Evolutionary conservation across 192 early-diverging fungal species (phyloP).

Genomic region (Pilobolus umbonatus): DNA sequence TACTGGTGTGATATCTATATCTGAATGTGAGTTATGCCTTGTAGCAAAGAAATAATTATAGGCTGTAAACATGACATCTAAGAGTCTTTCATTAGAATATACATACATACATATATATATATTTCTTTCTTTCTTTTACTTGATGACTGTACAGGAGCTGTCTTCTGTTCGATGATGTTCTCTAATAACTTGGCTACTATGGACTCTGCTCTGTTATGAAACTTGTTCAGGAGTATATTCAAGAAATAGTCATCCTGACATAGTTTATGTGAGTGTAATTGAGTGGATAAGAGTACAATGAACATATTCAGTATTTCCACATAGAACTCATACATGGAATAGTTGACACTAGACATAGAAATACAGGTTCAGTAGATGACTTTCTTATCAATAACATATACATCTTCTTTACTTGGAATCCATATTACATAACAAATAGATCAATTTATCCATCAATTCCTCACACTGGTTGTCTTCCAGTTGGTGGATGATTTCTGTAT

Average conservation of each 20-base stretch:
- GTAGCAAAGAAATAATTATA: slow-evolving; percentile 63
- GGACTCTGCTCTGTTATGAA: slow-evolving; percentile 57
- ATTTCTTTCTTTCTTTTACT: slow-evolving; percentile 33
- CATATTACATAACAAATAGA: slow-evolving; percentile 49
- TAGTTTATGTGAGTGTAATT: slow-evolving; percentile 42
- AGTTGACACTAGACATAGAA: slow-evolving; percentile 32
- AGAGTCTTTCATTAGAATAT: slow-evolving; percentile 35
- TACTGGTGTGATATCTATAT: slow-evolving; percentile 48
- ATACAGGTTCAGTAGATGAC: background rate
- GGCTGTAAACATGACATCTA: slow-evolving; percentile 61
- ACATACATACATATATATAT: slow-evolving; percentile 6
- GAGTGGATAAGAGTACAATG: slow-evolving; percentile 59
- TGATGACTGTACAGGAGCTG: slow-evolving; percentile 36
- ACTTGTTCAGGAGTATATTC: slow-evolving; percentile 53
- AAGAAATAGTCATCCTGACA: slow-evolving; percentile 59
- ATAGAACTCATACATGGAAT: slow-evolving; percentile 63
- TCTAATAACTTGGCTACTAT: slow-evolving; percentile 46
- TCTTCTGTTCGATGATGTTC: slow-evolving; percentile 50
- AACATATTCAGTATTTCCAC: slow-evolving; percentile 57
- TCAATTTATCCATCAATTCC: slow-evolving; percentile 50
- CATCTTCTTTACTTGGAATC: slow-evolving; percentile 47
- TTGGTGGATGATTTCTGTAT: slow-evolving; percentile 46
- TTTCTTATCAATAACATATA: background rate
- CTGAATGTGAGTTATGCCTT: slow-evolving; percentile 34
- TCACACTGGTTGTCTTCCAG: slow-evolving; percentile 51